phyloP scores from a whole-genome alignment of 768 basidiomycete genomes.

The Mycena chlorophos region DNA sequence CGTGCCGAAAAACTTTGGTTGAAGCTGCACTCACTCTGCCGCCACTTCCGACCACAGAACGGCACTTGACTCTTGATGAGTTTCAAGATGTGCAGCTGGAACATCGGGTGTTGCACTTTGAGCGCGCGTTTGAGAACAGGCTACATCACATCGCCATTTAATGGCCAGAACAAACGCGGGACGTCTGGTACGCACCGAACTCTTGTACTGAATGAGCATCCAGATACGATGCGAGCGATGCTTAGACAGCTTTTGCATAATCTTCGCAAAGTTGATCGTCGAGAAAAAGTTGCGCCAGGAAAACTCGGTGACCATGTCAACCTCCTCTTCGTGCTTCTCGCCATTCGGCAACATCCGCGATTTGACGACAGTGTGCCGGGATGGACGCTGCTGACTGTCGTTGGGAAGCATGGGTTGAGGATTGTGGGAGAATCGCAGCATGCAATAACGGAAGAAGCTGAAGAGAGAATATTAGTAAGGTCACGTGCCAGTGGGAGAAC shows the following conservation, averaged over 20 bases:
- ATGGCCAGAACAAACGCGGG: neutral
- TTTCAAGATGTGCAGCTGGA: constrained; percentile 94
- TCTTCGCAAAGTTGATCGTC: constrained; percentile 94
- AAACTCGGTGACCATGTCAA: constrained; percentile 91
- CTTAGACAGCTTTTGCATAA: constrained; percentile 97
- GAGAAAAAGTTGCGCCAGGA: constrained; percentile 99
- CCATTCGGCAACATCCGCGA: constrained; percentile 67
- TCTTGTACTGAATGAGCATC: constrained; percentile 97
- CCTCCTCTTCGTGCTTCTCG: constrained; percentile 77
- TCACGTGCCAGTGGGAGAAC: neutral
- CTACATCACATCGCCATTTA: constrained; percentile 39
- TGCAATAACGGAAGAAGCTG: constrained; percentile 97
- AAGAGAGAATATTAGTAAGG: neutral
- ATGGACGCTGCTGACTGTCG: constrained; percentile 62
- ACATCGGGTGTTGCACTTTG: constrained; percentile 88
- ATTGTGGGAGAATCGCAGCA: constrained; percentile 70
- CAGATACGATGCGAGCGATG: constrained; percentile 91
- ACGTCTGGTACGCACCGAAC: constrained; percentile 63
- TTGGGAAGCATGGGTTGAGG: constrained; percentile 59
- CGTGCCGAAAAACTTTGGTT: constrained; percentile 5
- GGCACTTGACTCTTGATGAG: constrained; percentile 99
- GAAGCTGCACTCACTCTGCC: constrained; percentile 68
- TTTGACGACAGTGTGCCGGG: constrained; percentile 60
- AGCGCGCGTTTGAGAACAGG: constrained; percentile 94
- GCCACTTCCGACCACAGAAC: constrained; percentile 96